These are phyloP conservation scores for Apostasia shenzhenica DNA, from an alignment of 106 monocot species.

Conservation along the genomic window DNA sequence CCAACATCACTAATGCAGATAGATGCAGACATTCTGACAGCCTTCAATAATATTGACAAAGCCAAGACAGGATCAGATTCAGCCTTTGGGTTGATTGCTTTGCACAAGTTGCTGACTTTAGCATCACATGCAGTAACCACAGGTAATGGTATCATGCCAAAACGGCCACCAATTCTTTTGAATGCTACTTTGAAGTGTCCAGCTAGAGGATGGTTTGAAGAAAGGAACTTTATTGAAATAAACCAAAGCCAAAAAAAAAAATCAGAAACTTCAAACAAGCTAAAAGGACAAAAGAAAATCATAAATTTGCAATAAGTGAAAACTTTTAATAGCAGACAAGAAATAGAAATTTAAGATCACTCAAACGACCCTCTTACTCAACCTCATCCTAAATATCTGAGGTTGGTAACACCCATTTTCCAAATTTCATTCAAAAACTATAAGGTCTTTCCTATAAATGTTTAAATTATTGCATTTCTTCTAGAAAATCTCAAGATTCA, in stretches of 20 bases:
- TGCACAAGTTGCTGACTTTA: constrained; percentile 68
- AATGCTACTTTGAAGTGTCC: constrained; percentile 63
- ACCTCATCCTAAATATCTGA: too few species aligned
- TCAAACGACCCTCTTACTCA: too few species aligned
- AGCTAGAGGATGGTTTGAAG: constrained; percentile 69
- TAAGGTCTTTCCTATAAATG: too few species aligned
- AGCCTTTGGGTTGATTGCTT: constrained; percentile 49
- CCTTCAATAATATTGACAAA: constrained; percentile 47
- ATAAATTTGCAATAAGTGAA: not conserved
- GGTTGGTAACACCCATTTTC: too few species aligned
- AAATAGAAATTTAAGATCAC: too few species aligned
- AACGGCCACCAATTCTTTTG: constrained; percentile 25
- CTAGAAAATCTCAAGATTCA: not conserved
- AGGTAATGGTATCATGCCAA: constrained; percentile 62
- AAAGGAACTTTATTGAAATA: constrained; percentile 49
- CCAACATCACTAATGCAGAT: constrained; percentile 26
- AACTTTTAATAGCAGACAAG: too few species aligned
- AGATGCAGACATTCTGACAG: constrained; percentile 42
- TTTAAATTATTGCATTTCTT: not conserved
- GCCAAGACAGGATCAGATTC: constrained; percentile 59
- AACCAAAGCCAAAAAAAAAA: constrained; percentile 10
- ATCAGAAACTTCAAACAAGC: constrained; percentile 4
- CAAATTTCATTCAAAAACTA: too few species aligned
- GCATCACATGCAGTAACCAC: constrained; percentile 60
- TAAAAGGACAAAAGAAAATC: not conserved